phyloP scores from a whole-genome alignment of 108 stramenopile species.

The Pseudonitzschia delicatissima region DNA sequence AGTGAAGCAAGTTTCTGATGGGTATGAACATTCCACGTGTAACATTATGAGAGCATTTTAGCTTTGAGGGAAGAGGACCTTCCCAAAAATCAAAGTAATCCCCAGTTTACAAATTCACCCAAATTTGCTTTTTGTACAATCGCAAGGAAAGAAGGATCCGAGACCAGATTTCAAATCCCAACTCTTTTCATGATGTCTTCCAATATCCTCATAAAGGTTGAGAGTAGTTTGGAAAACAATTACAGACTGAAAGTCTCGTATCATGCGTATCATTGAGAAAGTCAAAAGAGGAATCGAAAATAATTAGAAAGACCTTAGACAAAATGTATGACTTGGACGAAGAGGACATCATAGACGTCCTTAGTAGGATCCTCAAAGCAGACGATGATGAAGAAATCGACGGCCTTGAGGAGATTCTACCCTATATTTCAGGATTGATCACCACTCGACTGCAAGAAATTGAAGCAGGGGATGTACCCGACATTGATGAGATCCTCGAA shows the following conservation, averaged over 20 bases:
- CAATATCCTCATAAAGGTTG: too few relatives aligned
- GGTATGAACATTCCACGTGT: too few relatives aligned
- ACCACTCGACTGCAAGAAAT: slow-evolving; percentile 31
- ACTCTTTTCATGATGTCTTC: too few relatives aligned
- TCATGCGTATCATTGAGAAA: slow-evolving; percentile 39
- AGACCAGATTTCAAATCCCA: too few relatives aligned
- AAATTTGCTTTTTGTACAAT: too few relatives aligned
- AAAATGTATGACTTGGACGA: not conserved
- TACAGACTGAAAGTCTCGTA: not conserved
- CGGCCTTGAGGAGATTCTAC: slow-evolving; percentile 52
- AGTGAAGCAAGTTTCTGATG: too few relatives aligned
- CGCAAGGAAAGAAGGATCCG: too few relatives aligned
- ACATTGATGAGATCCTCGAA: slow-evolving; percentile 30
- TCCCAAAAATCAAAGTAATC: too few relatives aligned
- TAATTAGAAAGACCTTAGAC: slow-evolving; percentile 61
- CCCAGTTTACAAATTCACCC: too few relatives aligned
- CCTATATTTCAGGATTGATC: slow-evolving; percentile 68
- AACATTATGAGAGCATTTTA: too few relatives aligned
- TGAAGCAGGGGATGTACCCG: not conserved
- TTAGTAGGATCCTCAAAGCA: slow-evolving; percentile 18
- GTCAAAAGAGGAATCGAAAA: slow-evolving; percentile 76
- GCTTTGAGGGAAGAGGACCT: too few relatives aligned
- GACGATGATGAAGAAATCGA: slow-evolving; percentile 15
- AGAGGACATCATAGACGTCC: slow-evolving; percentile 16
- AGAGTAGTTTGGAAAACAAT: too few relatives aligned